Base-by-base conservation (phyloP, 2,329 filamentous ascomycete genomes). In the Ophiostoma ulmi region DNA sequence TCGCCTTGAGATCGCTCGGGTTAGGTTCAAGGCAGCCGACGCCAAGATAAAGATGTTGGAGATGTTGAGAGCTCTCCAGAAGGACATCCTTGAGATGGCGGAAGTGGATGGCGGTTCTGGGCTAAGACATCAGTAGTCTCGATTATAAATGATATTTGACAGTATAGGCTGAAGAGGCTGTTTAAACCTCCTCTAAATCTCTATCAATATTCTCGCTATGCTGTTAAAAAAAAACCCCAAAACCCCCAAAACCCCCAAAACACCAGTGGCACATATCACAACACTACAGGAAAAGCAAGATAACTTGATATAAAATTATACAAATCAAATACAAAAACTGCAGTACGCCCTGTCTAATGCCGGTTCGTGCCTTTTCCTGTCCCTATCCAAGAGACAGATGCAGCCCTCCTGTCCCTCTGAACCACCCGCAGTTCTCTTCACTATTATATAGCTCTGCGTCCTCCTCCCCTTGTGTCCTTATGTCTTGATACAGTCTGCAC, bases 291-390 rank as follows among this genome's bases (percentile, higher is more conserved):
- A 44, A 44, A 7, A 55, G 3, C 22, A 58, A 26, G 26, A 22
- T 63, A 36, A 70, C 55, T 48, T 22, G 48, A 10, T 7, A 65
- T 20, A 20, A 26, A 20, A 26, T 14, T 26, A 68, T 41, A 64
- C 14, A 26, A 68, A 55, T 31, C 11, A 44, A 61, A 61, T 61
- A 61, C 55, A 65, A 68, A 48, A 68, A 35, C 41, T 65, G 26
- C 63, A 41, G 35, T 71, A 48, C 67, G 67, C 70, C 58, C 35
- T 69, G 58, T 71, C 66, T 71, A 71, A 69, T 71, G 70, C 39
- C 67, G 66, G 68, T 69, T 41, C 48, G 41, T 69, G 58, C 44
- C 41, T 52, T 41, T 68, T 61, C 31, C 65, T 22, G 66, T 63
- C 58, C 66, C 66, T 26, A 41, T 36, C 58, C 48, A 31, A 52